Base-by-base conservation (phyloP, 2,329 filamentous ascomycete genomes). In the Aspergillus intermedius region DNA sequence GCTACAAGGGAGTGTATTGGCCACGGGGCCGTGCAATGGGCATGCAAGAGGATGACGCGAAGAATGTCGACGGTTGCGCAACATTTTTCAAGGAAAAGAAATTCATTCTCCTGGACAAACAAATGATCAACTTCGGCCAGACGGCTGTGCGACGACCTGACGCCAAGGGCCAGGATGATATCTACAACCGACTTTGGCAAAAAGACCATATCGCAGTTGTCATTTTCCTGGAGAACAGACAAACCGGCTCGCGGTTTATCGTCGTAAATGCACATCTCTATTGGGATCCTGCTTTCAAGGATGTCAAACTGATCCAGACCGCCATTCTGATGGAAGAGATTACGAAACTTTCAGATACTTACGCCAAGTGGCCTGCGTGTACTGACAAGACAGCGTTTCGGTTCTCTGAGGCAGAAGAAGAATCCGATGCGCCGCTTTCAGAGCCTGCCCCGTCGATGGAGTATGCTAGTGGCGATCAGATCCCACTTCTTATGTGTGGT, bases 141-240 rank as follows among this genome's bases (percentile, higher is more conserved):
- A 88, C 89, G 49, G 91, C 91, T 56, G 95, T 98, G 70, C 93
- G 94, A 65, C 80, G 93, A 56, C 88, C 91, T 2, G 93, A 97
- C 66, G 95, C 96, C 82, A 97, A 97, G 73, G 88, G 91, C 49
- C 89, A 95, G 62, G 88, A 95, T 64, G 93, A 98, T 62, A 91
- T 97, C 49, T 97, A 95, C 78, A 98, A 98, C 68, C 87, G 93
- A 23, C 87, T 98, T 52, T 97, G 96, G 93, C 91, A 91, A 52
- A 89, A 93, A 72, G 93, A 98, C 76, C 91, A 97, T 66, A 95
- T 98, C 68, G 93, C 87, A 13, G 86, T 95, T 43, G 82, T 95
- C 43, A 83, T 87, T 48, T 95, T 97, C 74, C 82, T 98, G 54
- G 93, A 98, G 70, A 96, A 95, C 61, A 83, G 91, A 34, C 75